Evolutionary conservation across 1,284 basidiomycete species (phyloP).

Genomic region (Coniferiporia weirii): DNA sequence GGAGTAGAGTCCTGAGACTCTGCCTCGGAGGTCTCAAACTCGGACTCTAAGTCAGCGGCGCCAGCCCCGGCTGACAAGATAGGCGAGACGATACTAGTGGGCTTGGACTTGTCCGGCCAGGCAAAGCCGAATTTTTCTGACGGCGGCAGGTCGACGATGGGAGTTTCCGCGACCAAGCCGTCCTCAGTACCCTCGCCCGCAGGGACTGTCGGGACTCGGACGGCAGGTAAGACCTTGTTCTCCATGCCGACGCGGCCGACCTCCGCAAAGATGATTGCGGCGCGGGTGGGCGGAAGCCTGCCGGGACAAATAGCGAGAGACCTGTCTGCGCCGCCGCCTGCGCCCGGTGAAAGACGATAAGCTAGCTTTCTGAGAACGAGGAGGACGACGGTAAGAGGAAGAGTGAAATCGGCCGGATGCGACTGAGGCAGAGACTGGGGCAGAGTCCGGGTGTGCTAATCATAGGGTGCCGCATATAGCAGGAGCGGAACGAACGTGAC

Average conservation of each 20-base stretch:
- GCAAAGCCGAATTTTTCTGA: slow-evolving; percentile 47
- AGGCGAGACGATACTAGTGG: slow-evolving; percentile 28
- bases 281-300: not conserved
- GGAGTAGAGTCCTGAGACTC: slow-evolving; percentile 11
- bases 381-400: not conserved
- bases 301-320: slow-evolving; percentile 11
- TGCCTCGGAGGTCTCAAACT: slow-evolving; percentile 14
- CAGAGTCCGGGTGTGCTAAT: not conserved
- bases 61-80: slow-evolving; percentile 31
- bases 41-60: slow-evolving; percentile 26
- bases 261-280: no score
- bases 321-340: slow-evolving; percentile 4
- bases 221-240: slow-evolving; percentile 28
- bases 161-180: slow-evolving; percentile 29
- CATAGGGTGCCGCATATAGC: not conserved
- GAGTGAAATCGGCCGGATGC: not conserved
- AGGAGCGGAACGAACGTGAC: not conserved
- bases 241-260: not conserved
- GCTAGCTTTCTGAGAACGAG: not conserved
- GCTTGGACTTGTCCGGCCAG: slow-evolving; percentile 39
- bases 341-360: not conserved
- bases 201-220: slow-evolving; percentile 33
- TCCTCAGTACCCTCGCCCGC: slow-evolving; percentile 27
- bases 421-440: no score
- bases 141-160: slow-evolving; percentile 36